Evolutionary conservation across 2,329 filamentous ascomycete genomes (phyloP).

Genomic region (Monilinia fructicola): DNA sequence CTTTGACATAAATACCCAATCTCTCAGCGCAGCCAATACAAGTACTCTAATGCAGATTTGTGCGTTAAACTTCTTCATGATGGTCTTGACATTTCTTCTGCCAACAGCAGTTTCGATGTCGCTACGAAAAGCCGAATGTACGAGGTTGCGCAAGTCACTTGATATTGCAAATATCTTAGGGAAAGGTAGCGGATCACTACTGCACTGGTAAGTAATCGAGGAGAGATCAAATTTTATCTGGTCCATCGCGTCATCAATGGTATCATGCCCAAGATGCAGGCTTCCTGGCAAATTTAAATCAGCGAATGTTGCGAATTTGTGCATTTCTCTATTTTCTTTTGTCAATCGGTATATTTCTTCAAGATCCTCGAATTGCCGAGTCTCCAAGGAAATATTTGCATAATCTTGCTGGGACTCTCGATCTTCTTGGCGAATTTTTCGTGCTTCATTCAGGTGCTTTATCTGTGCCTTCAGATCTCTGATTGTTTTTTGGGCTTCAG

Average conservation of each 20-base stretch:
- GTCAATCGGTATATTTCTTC: slow-evolving; percentile 9
- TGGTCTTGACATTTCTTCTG: background rate
- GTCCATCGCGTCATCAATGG: slow-evolving; percentile 11
- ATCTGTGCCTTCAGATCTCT: background rate
- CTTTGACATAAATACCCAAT: slow-evolving; percentile 27
- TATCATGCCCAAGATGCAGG: background rate
- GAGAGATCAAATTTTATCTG: slow-evolving; percentile 23
- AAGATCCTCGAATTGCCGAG: background rate
- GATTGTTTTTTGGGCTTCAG: slow-evolving; percentile 1
- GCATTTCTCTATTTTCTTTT: slow-evolving; percentile 13
- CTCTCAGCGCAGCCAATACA: slow-evolving; percentile 18
- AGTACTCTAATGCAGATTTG: slow-evolving; percentile 18
- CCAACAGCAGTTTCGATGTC: background rate
- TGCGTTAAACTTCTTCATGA: background rate
- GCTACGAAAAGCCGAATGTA: slow-evolving; percentile 1
- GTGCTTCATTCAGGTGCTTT: slow-evolving; percentile 15
- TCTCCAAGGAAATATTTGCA: background rate
- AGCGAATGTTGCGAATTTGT: background rate
- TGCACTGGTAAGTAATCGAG: slow-evolving; percentile 22
- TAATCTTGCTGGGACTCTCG: background rate
- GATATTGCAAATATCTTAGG: background rate
- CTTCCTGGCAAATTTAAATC: background rate
- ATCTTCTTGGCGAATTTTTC: background rate
- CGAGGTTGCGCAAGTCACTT: slow-evolving; percentile 14
- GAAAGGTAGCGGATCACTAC: background rate